Conservation (phyloP, 345 rosid species). For the Populus simonii region DNA sequence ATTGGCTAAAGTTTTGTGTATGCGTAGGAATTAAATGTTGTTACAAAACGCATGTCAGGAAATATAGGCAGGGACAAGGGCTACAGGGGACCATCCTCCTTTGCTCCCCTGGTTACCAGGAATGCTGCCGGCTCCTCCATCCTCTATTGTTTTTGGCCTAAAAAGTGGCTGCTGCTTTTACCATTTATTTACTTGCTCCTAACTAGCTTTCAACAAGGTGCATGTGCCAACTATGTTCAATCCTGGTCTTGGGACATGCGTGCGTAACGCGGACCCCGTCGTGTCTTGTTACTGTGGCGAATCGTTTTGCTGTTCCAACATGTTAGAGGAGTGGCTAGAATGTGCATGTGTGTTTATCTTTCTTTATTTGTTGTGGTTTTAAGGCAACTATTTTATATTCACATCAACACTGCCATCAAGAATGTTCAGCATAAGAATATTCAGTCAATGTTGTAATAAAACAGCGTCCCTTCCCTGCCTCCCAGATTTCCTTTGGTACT, state of each 20-base stretch:
- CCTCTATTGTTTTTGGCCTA: neutral
- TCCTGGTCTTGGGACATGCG: slow-evolving; percentile 9
- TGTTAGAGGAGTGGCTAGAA: neutral
- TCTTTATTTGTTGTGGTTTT: neutral
- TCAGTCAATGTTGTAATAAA: neutral
- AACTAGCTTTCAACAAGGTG: neutral
- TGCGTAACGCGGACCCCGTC: neutral
- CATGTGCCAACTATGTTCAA: neutral
- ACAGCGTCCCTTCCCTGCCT: slow-evolving; percentile 1
- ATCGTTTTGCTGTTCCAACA: slow-evolving; percentile 15
- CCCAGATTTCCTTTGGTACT: neutral
- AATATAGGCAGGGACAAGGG: slow-evolving; percentile 3
- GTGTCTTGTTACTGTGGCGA: slow-evolving; percentile 22
- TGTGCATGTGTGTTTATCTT: neutral
- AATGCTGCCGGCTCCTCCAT: slow-evolving; percentile 13
- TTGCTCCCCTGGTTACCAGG: slow-evolving; percentile 54
- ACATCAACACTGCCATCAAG: slow-evolving; percentile 33
- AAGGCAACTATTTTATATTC: slow-evolving; percentile 1
- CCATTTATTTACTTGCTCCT: neutral
- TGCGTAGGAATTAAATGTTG: neutral
- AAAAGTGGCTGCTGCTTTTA: neutral
- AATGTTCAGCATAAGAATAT: slow-evolving; percentile 28
- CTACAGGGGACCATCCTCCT: slow-evolving; percentile 36
- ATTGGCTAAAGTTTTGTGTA: neutral
- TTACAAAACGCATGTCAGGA: neutral